phyloP scores from a whole-genome alignment of 768 basidiomycete genomes.

The Lyophyllum semitale region DNA sequence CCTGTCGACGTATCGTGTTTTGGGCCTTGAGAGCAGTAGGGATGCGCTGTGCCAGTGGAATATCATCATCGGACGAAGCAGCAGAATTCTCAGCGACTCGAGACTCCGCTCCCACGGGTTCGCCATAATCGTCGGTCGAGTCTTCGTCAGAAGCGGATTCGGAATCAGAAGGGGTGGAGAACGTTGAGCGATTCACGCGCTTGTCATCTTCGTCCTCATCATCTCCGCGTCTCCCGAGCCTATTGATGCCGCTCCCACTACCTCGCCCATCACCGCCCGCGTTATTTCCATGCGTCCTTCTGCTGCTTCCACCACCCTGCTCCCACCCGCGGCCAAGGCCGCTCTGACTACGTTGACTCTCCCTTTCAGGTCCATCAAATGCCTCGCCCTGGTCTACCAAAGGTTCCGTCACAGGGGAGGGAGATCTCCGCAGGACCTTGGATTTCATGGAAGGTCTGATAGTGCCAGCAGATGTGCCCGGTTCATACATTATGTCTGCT shows the following conservation, averaged over 20 bases:
- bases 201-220: slow-evolving; percentile 31
- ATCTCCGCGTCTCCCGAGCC: slow-evolving; percentile 39
- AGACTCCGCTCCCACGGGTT: slow-evolving; percentile 23
- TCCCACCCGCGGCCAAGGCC: slow-evolving; percentile 8
- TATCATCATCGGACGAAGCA: slow-evolving; percentile 65
- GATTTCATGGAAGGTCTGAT: slow-evolving; percentile 30
- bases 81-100: slow-evolving; percentile 9
- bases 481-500: slow-evolving; percentile 30
- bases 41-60: slow-evolving; percentile 81
- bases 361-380: slow-evolving; percentile 29
- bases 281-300: slow-evolving; percentile 19
- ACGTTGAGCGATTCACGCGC: slow-evolving; percentile 27
- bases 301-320: slow-evolving; percentile 14
- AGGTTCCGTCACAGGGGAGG: neutral
- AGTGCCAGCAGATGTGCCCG: slow-evolving; percentile 50
- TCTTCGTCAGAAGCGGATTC: slow-evolving; percentile 37
- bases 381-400: slow-evolving; percentile 16
- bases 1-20: slow-evolving; percentile 72
- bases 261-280: slow-evolving; percentile 22
- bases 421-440: slow-evolving; percentile 3
- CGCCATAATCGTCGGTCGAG: slow-evolving; percentile 40
- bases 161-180: slow-evolving; percentile 35
- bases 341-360: slow-evolving; percentile 11
- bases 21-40: slow-evolving; percentile 85
- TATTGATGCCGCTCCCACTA: slow-evolving; percentile 32